phyloP scores from a whole-genome alignment of 306 rosid genomes.

The Pterocarpus santalinus region DNA sequence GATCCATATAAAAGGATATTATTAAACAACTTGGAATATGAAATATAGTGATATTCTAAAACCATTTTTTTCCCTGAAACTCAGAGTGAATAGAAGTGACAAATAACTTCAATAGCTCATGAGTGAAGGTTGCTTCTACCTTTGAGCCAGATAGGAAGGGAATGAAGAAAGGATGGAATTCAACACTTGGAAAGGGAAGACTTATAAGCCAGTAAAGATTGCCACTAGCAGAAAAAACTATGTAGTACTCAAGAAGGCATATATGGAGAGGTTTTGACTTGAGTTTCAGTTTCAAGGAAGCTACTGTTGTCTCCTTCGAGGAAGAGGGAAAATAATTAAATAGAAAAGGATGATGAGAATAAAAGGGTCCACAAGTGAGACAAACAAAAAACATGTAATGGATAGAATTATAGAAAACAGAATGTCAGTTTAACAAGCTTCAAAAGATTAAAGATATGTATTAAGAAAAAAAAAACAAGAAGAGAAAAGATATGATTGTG shows the following conservation, averaged over 20 bases:
- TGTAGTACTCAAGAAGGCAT: too few species aligned
- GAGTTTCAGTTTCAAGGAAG: slow-evolving; percentile 53
- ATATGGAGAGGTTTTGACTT: slow-evolving; percentile 23
- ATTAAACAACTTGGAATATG: not conserved
- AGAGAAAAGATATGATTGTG: not conserved
- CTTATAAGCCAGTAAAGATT: slow-evolving; percentile 19
- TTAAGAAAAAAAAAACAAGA: not conserved
- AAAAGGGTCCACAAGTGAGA: slow-evolving; percentile 41
- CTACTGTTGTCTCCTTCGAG: slow-evolving; percentile 35
- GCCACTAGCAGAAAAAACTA: not conserved
- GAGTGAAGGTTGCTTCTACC: slow-evolving; percentile 42
- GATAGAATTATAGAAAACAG: slow-evolving; percentile 14
- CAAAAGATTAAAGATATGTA: not conserved
- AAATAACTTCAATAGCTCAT: slow-evolving; percentile 25
- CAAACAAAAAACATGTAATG: slow-evolving; percentile 31
- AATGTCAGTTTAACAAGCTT: slow-evolving; percentile 27
- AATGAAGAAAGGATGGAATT: slow-evolving; percentile 18
- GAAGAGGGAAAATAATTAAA: not conserved
- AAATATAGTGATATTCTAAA: too few species aligned
- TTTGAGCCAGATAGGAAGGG: not conserved
- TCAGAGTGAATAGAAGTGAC: not conserved
- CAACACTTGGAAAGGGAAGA: slow-evolving; percentile 19
- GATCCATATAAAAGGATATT: slow-evolving; percentile 4
- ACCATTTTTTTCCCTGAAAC: not conserved
- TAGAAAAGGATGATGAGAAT: slow-evolving; percentile 28